These are phyloP conservation scores for Pilobolus umbonatus DNA, from an alignment of 192 early-diverging fungal species.

Conservation along the genomic window DNA sequence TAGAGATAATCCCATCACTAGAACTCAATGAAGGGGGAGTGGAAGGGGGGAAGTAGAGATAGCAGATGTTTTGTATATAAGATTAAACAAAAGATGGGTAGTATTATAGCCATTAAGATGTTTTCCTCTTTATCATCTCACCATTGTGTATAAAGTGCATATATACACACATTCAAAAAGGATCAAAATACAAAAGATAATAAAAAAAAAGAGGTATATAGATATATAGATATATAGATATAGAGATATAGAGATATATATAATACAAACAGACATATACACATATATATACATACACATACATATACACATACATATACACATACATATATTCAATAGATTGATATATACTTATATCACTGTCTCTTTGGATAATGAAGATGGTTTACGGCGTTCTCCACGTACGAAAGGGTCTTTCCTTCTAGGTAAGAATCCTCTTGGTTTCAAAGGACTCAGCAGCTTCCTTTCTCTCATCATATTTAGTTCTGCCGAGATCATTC, in stretches of 20 bases:
- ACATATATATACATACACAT: too few species aligned
- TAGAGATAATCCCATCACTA: too few species aligned
- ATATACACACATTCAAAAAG: neutral
- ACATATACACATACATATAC: neutral
- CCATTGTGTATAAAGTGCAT: too few species aligned
- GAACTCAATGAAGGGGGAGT: too few species aligned
- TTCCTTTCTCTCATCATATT: slow-evolving; percentile 53
- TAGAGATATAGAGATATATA: too few species aligned
- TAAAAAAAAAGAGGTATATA: slow-evolving; percentile 11
- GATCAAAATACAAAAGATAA: neutral
- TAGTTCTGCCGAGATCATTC: slow-evolving; percentile 53
- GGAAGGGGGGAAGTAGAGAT: too few species aligned
- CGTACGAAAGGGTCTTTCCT: slow-evolving; percentile 26
- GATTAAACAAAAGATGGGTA: neutral
- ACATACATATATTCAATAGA: neutral
- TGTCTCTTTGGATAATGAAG: neutral
- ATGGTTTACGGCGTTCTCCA: slow-evolving; percentile 4
- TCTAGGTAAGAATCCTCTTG: slow-evolving; percentile 32
- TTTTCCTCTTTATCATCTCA: too few species aligned
- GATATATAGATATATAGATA: neutral
- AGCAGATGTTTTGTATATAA: neutral
- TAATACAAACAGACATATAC: too few species aligned
- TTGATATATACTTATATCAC: neutral
- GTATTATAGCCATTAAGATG: too few species aligned
- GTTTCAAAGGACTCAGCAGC: slow-evolving; percentile 44